These are phyloP conservation scores for Penicillium sp. DNA, from an alignment of 2,329 filamentous ascomycete genomes.

Conservation along the genomic window DNA sequence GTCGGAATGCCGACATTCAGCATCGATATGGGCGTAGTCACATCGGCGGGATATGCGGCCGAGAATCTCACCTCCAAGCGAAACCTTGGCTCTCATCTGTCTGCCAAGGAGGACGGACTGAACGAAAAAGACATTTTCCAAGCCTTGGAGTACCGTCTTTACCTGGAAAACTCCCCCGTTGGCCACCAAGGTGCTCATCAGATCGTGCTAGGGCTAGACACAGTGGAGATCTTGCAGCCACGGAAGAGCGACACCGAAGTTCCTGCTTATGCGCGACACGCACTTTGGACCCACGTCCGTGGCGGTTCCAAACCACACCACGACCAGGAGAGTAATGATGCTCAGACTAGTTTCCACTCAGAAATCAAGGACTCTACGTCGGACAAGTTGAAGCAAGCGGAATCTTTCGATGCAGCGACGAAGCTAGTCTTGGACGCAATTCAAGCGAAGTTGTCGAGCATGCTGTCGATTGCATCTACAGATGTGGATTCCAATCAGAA, in stretches of 20 bases:
- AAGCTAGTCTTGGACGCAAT: background rate
- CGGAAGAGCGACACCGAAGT: background rate
- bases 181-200: background rate
- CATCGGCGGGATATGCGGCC: background rate
- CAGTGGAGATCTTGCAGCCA: background rate
- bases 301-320: background rate
- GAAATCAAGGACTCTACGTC: background rate
- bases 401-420: background rate
- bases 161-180: background rate
- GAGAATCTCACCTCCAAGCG: background rate
- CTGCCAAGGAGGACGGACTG: background rate
- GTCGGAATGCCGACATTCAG: background rate
- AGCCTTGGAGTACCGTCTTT: background rate
- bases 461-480: background rate
- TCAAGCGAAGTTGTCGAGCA: background rate
- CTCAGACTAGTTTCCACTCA: background rate
- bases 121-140: background rate
- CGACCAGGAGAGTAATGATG: background rate
- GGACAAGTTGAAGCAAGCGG: background rate
- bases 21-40: background rate
- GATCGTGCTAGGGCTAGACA: background rate
- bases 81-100: background rate
- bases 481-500: background rate
- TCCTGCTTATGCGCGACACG: background rate
- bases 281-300: background rate